These are phyloP conservation scores for Nicotiana attenuata DNA, from an alignment of 257 asterid species.

Conservation along the genomic window DNA sequence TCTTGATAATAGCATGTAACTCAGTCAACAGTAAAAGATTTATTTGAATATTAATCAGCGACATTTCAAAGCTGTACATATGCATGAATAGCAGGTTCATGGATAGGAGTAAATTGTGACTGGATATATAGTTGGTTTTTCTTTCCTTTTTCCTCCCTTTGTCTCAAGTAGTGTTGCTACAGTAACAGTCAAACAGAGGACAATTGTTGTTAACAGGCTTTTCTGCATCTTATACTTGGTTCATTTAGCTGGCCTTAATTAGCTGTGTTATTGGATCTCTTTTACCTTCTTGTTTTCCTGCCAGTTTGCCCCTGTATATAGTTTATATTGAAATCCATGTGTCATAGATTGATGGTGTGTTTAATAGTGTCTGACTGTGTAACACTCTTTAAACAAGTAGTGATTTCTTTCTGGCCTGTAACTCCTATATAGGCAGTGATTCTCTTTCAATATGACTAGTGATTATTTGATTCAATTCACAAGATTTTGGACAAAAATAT, in stretches of 20 bases:
- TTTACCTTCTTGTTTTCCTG: neutral
- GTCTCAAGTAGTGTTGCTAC: neutral
- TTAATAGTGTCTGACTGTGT: neutral
- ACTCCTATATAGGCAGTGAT: neutral
- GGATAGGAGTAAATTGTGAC: neutral
- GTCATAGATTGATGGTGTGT: neutral
- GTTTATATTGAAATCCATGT: neutral
- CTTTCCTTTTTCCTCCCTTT: neutral
- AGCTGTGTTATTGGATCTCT: neutral
- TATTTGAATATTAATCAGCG: neutral
- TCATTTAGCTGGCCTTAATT: neutral
- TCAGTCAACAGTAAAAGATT: neutral
- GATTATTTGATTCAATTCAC: neutral
- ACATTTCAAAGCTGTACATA: conserved; percentile 1
- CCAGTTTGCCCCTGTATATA: neutral
- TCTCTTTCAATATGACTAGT: neutral
- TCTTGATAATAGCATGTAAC: neutral
- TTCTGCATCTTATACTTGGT: conserved; percentile 1
- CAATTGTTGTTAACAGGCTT: neutral
- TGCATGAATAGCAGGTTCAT: conserved; percentile 8
- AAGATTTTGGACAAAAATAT: neutral
- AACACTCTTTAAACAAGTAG: neutral
- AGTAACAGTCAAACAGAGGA: neutral
- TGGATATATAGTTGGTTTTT: neutral
- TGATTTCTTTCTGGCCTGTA: neutral